Percentiles rank a stretch among this genome's conserved stretches.
Conservation (phyloP, 371 early-diverging fungal genomes). For the Mucor velutinosus region DNA sequence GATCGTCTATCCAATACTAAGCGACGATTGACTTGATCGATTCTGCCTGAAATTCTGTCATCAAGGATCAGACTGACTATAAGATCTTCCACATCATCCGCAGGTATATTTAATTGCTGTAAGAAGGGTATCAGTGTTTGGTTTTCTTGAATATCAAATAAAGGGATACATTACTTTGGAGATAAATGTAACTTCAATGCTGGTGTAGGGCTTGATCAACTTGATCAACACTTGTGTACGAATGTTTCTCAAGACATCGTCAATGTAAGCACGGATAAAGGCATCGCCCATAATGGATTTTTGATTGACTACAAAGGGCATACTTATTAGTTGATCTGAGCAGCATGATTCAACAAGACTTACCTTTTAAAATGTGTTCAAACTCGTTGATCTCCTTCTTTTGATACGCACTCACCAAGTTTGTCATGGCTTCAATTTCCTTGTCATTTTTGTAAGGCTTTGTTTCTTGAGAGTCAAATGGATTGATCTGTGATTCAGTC, state of each 20-base stretch:
- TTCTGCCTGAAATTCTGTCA: conserved; percentile 77
- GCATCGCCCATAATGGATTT: conserved; percentile 84
- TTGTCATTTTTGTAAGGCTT: conserved; percentile 93
- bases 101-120: conserved; percentile 77
- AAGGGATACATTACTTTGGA: conserved; percentile 59
- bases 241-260: conserved; percentile 87
- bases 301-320: conserved; percentile 55
- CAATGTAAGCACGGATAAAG: conserved; percentile 89
- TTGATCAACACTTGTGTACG: conserved; percentile 86
- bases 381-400: conserved; percentile 85
- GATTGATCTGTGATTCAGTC: conserved; percentile 91
- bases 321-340: neutral
- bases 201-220: conserved; percentile 89
- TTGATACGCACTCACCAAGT: conserved; percentile 90
- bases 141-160: neutral
- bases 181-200: conserved; percentile 80
- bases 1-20: conserved; percentile 72
- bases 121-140: neutral
- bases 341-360: neutral
- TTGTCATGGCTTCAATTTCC: conserved; percentile 91
- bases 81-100: conserved; percentile 81
- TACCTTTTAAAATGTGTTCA: conserved; percentile 75
- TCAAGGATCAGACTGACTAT: conserved; percentile 87
- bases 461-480: conserved; percentile 96
- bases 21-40: conserved; percentile 83